phyloP scores from a whole-genome alignment of 148 eudicot genomes.

The Chenopodium berlandieri region DNA sequence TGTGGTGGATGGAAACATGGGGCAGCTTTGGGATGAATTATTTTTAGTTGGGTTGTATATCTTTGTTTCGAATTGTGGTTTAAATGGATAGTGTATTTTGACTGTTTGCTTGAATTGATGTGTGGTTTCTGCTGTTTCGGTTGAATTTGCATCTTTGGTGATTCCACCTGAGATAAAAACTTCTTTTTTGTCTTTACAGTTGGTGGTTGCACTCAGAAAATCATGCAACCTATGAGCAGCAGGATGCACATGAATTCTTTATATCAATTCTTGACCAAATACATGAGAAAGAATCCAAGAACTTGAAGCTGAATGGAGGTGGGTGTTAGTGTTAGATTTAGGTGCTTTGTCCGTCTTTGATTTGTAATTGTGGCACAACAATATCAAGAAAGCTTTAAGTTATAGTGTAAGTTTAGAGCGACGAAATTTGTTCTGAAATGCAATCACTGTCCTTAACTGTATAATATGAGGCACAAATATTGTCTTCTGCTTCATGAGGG shows the following conservation, averaged over 20 bases:
- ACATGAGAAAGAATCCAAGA: slow-evolving; percentile 58
- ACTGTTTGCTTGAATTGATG: not conserved
- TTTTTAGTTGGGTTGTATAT: not conserved
- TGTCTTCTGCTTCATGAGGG: not conserved
- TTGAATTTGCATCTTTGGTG: slow-evolving; percentile 14
- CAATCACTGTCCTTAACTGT: not conserved
- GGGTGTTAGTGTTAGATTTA: slow-evolving; percentile 30
- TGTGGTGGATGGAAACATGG: not conserved
- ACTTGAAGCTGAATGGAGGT: slow-evolving; percentile 40
- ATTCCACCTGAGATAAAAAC: slow-evolving; percentile 8
- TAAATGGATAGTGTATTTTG: not conserved
- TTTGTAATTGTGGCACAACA: slow-evolving; percentile 6
- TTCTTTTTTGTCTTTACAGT: slow-evolving; percentile 41
- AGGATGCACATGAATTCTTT: slow-evolving; percentile 82
- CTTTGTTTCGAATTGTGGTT: not conserved
- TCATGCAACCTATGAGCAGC: slow-evolving; percentile 72
- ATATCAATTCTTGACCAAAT: slow-evolving; percentile 62
- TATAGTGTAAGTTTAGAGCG: not conserved
- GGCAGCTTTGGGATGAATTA: not conserved
- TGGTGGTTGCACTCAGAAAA: slow-evolving; percentile 77
- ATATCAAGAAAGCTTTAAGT: not conserved
- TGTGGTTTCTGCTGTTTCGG: slow-evolving; percentile 7
- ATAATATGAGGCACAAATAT: not conserved
- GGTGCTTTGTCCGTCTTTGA: not conserved
- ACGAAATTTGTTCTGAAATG: not conserved